Percentiles rank a stretch among this genome's conserved stretches.
Conservation (phyloP, 1,284 basidiomycete genomes). For the Phylloboletellus chloephorus region DNA sequence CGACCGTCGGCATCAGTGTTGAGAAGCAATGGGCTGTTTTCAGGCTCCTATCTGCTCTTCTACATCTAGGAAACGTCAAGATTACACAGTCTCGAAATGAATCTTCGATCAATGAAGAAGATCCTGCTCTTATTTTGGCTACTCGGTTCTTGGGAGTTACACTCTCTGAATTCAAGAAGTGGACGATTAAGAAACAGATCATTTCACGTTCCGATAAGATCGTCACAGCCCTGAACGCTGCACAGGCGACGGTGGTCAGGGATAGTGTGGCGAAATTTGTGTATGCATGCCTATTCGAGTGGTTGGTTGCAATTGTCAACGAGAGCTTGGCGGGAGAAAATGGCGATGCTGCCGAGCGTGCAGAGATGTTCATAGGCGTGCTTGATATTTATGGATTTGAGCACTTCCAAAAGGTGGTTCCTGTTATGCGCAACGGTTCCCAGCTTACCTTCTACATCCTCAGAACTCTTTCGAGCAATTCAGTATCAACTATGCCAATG, state of each 20-base stretch:
- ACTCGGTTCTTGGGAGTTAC: slow-evolving; percentile 90
- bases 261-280: slow-evolving; percentile 99
- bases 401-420: slow-evolving; percentile 83
- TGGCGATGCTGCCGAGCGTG: slow-evolving; percentile 77
- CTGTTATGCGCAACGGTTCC: not conserved
- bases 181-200: slow-evolving; percentile 98
- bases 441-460: slow-evolving; percentile 5
- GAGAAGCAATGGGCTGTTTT: slow-evolving; percentile 99
- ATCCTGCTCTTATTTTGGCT: slow-evolving; percentile 75
- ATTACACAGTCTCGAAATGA: slow-evolving; percentile 81
- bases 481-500: slow-evolving; percentile 99
- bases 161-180: slow-evolving; percentile 94
- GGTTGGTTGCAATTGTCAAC: slow-evolving; percentile 96
- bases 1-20: slow-evolving; percentile 94
- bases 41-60: slow-evolving; percentile 84
- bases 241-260: slow-evolving; percentile 92
- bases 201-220: slow-evolving; percentile 95
- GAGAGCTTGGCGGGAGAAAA: slow-evolving; percentile 90
- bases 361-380: slow-evolving; percentile 98
- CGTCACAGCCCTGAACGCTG: slow-evolving; percentile 77
- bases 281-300: slow-evolving; percentile 98
- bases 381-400: slow-evolving; percentile 97
- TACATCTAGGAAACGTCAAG: slow-evolving; percentile 96
- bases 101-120: slow-evolving; percentile 80
- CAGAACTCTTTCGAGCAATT: slow-evolving; percentile 99